These are phyloP conservation scores for Xylaria multiplex DNA, from an alignment of 2,329 filamentous ascomycete species.

Conservation along the genomic window DNA sequence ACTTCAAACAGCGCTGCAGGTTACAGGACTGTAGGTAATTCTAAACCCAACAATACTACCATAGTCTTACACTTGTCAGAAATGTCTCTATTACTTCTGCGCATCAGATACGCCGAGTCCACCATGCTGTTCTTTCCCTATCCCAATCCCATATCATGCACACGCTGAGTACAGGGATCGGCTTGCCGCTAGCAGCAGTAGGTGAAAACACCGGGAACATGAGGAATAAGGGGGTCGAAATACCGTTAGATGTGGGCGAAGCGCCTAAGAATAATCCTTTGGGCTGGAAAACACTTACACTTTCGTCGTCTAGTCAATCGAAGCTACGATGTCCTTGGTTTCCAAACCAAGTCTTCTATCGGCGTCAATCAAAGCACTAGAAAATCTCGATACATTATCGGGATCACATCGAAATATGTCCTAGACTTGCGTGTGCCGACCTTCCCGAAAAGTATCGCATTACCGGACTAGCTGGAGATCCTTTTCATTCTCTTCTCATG, in stretches of 20 bases:
- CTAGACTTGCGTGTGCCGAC: constrained; percentile 2
- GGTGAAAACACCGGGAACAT: background rate
- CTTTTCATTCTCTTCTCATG: background rate
- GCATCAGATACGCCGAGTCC: background rate
- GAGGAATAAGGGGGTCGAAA: background rate
- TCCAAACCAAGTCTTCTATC: constrained; percentile 27
- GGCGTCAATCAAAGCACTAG: constrained; percentile 7
- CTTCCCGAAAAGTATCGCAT: background rate
- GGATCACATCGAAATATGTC: background rate
- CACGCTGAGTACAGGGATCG: background rate
- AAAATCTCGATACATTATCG: background rate
- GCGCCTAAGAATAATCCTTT: background rate
- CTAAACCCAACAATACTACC: background rate
- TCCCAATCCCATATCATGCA: background rate
- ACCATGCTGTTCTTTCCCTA: constrained; percentile 3
- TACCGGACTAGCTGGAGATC: background rate
- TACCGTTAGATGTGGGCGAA: constrained; percentile 14
- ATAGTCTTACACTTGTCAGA: constrained; percentile 6
- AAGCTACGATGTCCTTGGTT: background rate
- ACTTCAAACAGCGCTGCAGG: constrained; percentile 30
- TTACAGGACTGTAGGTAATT: constrained; percentile 19
- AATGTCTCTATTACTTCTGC: constrained; percentile 8
- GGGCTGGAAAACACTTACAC: background rate
- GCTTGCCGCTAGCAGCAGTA: background rate
- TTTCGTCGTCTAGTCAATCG: constrained; percentile 12